These are phyloP conservation scores for Solanum ossicruentum DNA, from an alignment of 257 asterid genomes.

Conservation along the genomic window DNA sequence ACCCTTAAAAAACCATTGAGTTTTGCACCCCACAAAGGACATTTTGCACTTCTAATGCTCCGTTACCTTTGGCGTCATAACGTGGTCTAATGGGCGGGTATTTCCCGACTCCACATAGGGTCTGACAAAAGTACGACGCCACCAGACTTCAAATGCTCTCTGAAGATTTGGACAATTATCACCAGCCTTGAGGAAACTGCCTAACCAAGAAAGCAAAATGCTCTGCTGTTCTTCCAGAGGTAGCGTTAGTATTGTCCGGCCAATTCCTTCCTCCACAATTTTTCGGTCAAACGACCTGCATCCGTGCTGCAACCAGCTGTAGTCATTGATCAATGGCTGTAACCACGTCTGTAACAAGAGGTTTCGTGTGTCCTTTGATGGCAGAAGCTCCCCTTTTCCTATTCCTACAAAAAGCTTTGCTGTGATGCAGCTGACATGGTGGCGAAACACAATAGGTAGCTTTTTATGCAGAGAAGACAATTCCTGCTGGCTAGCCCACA, in stretches of 20 bases:
- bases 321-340: constrained; percentile 71
- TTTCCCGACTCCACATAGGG: constrained; percentile 39
- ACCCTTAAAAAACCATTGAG: neutral
- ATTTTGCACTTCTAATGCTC: neutral
- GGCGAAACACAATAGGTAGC: constrained; percentile 38
- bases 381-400: constrained; percentile 83
- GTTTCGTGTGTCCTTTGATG: constrained; percentile 61
- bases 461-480: constrained; percentile 45
- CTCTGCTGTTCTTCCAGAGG: constrained; percentile 88
- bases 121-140: constrained; percentile 81
- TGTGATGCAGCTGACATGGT: constrained; percentile 62
- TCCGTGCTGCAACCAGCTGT: constrained; percentile 76
- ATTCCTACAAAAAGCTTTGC: constrained; percentile 73
- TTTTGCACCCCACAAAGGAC: neutral
- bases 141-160: constrained; percentile 92
- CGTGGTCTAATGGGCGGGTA: constrained; percentile 1
- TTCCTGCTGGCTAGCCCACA: constrained; percentile 63
- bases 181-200: constrained; percentile 65
- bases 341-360: constrained; percentile 64
- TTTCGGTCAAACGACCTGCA: constrained; percentile 71
- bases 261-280: constrained; percentile 90
- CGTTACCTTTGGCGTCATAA: neutral
- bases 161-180: constrained; percentile 87
- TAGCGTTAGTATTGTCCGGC: constrained; percentile 73
- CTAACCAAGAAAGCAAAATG: constrained; percentile 67